Conservation (phyloP, 306 rosid species). For the Pueraria montana region DNA sequence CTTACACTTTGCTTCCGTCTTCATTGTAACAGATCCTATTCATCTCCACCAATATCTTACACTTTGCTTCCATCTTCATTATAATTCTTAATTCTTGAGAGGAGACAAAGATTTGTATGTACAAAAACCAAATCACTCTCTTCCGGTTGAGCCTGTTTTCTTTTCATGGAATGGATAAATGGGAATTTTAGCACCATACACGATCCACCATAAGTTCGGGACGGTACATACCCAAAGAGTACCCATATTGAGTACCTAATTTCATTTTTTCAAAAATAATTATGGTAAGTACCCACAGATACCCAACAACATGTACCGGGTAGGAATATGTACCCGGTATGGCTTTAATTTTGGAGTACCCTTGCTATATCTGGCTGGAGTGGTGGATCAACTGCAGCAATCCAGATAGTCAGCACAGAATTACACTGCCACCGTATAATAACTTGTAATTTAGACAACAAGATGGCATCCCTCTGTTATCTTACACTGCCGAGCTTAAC, state of each 20-base stretch:
- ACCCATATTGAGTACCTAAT: not conserved
- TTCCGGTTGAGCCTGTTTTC: not conserved
- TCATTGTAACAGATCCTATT: no score
- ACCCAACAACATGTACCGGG: not conserved
- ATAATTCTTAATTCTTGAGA: not conserved
- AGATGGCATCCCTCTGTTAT: slow-evolving; percentile 50
- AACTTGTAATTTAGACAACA: not conserved
- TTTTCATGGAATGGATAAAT: not conserved
- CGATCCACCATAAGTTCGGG: not conserved
- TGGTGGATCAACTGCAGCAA: slow-evolving; percentile 55
- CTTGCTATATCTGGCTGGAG: slow-evolving; percentile 20
- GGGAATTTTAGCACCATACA: not conserved
- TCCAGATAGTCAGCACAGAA: slow-evolving; percentile 34
- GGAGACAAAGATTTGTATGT: not conserved
- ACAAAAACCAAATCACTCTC: not conserved
- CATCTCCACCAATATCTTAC: not conserved
- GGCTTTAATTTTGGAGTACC: not conserved
- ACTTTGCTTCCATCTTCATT: not conserved
- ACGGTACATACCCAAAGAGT: not conserved
- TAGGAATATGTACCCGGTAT: not conserved
- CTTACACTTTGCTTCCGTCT: not conserved
- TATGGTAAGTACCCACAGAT: not conserved
- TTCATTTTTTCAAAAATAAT: not conserved
- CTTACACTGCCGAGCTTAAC: slow-evolving; percentile 49
- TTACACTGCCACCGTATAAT: not conserved